These are phyloP conservation scores for Fusarium newnesense DNA, from an alignment of 2,329 filamentous ascomycete genomes.

Conservation along the genomic window DNA sequence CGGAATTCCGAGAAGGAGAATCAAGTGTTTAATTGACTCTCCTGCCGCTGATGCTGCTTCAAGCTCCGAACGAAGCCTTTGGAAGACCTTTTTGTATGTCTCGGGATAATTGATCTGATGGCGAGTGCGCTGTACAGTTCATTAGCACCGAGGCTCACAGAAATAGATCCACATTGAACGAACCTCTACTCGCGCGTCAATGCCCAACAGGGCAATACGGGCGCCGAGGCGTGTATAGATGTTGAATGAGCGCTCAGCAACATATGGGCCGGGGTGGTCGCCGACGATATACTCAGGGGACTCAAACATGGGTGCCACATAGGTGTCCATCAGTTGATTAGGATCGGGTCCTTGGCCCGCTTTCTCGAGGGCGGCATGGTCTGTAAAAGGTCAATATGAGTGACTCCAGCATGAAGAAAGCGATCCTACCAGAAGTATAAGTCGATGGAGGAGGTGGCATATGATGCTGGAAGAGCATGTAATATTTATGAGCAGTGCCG, in stretches of 20 bases:
- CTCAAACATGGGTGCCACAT: conserved; percentile 65
- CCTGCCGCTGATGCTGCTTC: conserved; percentile 71
- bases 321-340: conserved; percentile 78
- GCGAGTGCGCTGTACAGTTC: conserved; percentile 73
- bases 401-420: background rate
- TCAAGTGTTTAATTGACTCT: conserved; percentile 86
- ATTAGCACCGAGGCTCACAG: conserved; percentile 53
- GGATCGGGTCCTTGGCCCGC: conserved; percentile 69
- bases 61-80: conserved; percentile 79
- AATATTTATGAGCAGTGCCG: conserved; percentile 95
- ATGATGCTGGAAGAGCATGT: conserved; percentile 97
- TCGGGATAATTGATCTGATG: conserved; percentile 95
- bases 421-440: conserved; percentile 65
- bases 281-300: conserved; percentile 85
- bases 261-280: conserved; percentile 84
- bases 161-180: conserved; percentile 37
- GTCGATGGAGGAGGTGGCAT: conserved; percentile 85
- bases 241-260: conserved; percentile 86
- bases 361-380: conserved; percentile 39
- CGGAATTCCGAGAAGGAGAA: conserved; percentile 87
- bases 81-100: conserved; percentile 87
- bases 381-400: conserved; percentile 31
- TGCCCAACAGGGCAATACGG: conserved; percentile 83
- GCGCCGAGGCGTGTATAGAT: conserved; percentile 86
- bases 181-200: conserved; percentile 91